Conservation (phyloP, 2,329 filamentous ascomycete genomes). For the Botrytis hyacinthi region DNA sequence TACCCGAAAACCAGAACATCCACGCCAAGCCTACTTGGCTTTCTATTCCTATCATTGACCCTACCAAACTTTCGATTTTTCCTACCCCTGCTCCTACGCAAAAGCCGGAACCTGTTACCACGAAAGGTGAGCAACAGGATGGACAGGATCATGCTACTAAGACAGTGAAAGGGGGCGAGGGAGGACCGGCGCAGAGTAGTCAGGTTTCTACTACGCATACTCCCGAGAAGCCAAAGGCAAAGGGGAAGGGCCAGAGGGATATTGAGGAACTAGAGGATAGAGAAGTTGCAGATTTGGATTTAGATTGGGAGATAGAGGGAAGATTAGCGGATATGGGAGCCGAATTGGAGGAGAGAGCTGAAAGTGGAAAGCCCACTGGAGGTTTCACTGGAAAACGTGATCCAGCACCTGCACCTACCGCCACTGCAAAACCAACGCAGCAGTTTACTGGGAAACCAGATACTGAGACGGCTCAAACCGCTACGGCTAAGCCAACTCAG, state of each 20-base stretch:
- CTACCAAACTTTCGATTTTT: neutral
- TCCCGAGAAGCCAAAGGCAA: too few relatives aligned
- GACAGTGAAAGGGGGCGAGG: neutral
- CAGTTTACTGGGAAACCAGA: neutral
- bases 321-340: neutral
- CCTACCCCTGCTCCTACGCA: neutral
- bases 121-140: neutral
- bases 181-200: neutral
- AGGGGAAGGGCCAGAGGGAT: neutral
- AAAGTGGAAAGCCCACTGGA: neutral
- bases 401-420: neutral
- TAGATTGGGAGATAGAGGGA: neutral
- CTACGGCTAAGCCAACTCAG: neutral
- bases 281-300: neutral
- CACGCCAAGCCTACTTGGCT: neutral
- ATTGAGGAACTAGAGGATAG: neutral
- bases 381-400: neutral
- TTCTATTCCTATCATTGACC: neutral
- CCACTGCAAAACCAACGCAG: neutral
- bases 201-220: neutral
- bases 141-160: neutral
- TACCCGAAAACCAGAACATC: neutral
- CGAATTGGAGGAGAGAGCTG: neutral
- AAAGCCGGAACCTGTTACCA: neutral
- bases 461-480: neutral